Evolutionary conservation across 257 asterid species (phyloP).

Genomic region (Galeopsis tetrahit): DNA sequence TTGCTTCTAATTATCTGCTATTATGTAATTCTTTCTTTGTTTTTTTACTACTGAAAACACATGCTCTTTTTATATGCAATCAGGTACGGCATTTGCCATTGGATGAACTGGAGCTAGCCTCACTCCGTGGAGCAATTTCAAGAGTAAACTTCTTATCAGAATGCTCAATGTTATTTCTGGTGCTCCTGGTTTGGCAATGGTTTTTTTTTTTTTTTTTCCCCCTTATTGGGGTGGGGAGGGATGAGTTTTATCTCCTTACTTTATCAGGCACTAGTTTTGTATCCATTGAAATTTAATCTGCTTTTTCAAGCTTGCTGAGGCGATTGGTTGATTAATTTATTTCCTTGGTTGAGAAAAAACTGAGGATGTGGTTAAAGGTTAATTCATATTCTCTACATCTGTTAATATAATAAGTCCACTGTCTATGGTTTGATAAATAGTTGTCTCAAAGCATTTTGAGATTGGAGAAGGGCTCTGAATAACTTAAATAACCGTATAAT

Average conservation of each 20-base stretch:
- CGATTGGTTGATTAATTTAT: slow-evolving; percentile 16
- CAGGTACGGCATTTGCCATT: slow-evolving; percentile 93
- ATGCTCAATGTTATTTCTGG: slow-evolving; percentile 27
- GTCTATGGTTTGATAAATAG: slow-evolving; percentile 23
- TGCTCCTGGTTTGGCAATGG: slow-evolving; percentile 23
- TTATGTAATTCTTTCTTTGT: slow-evolving; percentile 25
- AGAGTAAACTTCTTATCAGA: slow-evolving; percentile 56
- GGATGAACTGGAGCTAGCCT: slow-evolving; percentile 98
- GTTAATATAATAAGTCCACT: slow-evolving; percentile 1
- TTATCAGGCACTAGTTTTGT: slow-evolving; percentile 26
- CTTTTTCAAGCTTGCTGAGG: slow-evolving; percentile 14
- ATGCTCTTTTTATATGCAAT: slow-evolving; percentile 40
- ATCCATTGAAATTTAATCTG: slow-evolving; percentile 22
- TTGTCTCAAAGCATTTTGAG: slow-evolving; percentile 18
- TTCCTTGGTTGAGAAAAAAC: slow-evolving; percentile 12
- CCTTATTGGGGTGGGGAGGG: not conserved
- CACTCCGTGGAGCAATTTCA: slow-evolving; percentile 93
- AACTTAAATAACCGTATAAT: slow-evolving; percentile 2
- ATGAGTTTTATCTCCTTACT: slow-evolving; percentile 28
- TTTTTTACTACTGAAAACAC: slow-evolving; percentile 20
- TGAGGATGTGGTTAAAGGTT: slow-evolving; percentile 17
- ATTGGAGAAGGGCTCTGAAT: slow-evolving; percentile 21
- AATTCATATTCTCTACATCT: slow-evolving; percentile 20
- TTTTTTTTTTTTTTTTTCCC: not conserved
- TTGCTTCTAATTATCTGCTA: slow-evolving; percentile 23